Evolutionary conservation across 768 basidiomycete genomes (phyloP).

Genomic region (Melanogaster broomeanus): DNA sequence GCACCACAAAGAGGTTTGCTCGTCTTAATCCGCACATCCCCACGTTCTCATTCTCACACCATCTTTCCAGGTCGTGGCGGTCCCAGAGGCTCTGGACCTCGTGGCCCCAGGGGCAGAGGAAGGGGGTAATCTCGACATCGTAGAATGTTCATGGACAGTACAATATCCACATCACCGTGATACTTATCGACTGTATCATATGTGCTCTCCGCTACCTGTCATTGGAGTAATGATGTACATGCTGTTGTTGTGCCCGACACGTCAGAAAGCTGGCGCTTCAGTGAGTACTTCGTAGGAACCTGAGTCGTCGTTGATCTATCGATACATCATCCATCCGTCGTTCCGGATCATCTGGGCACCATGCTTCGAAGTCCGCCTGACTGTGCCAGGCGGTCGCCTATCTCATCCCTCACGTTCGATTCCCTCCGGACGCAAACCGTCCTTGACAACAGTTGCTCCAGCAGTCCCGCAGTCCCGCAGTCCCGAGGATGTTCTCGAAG

Average conservation of each 20-base stretch:
- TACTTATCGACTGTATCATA: constrained; percentile 6
- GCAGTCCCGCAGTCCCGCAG: background rate
- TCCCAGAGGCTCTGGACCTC: constrained; percentile 26
- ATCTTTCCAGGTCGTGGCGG: constrained; percentile 26
- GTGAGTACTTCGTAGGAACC: background rate
- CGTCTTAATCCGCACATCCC: background rate
- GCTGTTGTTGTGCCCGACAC: background rate
- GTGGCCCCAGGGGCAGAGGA: constrained; percentile 33
- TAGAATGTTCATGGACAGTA: background rate
- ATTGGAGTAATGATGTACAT: background rate
- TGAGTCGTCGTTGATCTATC: background rate
- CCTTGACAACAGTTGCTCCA: background rate
- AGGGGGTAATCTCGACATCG: constrained; percentile 24
- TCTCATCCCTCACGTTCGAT: too few relatives aligned
- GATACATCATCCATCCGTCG: too few relatives aligned
- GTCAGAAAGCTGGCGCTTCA: background rate
- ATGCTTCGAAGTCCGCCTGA: too few relatives aligned
- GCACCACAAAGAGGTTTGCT: constrained; percentile 39
- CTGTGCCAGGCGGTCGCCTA: too few relatives aligned
- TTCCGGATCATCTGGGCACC: too few relatives aligned
- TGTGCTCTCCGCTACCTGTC: background rate
- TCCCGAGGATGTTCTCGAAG: background rate
- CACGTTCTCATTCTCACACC: background rate
- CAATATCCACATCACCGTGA: constrained; percentile 8
- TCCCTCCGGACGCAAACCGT: background rate